Evolutionary conservation across 2,329 filamentous ascomycete genomes (phyloP).

Genomic region (Colletotrichum salicis): DNA sequence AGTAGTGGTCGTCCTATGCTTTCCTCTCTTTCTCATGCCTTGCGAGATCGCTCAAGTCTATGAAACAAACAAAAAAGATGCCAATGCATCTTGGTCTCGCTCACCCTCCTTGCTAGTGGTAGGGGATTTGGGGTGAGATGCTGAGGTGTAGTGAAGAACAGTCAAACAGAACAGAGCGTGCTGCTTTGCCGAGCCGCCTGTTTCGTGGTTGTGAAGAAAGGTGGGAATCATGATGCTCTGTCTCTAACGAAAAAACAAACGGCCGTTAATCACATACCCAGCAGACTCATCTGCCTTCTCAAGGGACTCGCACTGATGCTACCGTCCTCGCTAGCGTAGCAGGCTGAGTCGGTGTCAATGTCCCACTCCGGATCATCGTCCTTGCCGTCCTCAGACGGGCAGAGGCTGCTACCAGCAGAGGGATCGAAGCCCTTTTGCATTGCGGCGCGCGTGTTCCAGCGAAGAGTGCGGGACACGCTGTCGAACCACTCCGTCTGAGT

Average conservation of each 20-base stretch:
- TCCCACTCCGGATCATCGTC: constrained; percentile 80
- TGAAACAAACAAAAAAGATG: constrained; percentile 5
- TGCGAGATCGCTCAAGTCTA: constrained; percentile 11
- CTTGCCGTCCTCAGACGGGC: constrained; percentile 59
- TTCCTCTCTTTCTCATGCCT: neutral
- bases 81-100: neutral
- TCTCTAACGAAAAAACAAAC: neutral
- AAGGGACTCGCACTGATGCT: constrained; percentile 75
- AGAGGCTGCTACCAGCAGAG: constrained; percentile 44
- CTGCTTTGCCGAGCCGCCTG: neutral
- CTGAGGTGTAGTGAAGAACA: neutral
- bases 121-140: neutral
- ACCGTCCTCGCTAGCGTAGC: constrained; percentile 78
- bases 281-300: constrained; percentile 77
- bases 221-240: constrained; percentile 7
- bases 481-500: constrained; percentile 96
- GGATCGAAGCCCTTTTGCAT: constrained; percentile 89
- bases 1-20: neutral
- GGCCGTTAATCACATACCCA: constrained; percentile 63
- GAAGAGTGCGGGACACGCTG: constrained; percentile 87
- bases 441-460: constrained; percentile 94
- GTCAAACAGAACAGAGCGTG: neutral
- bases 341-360: constrained; percentile 88
- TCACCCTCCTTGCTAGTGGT: neutral
- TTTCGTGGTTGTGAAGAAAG: neutral